phyloP scores from a whole-genome alignment of 2,329 filamentous ascomycete genomes.

The Falciphora oryzae region DNA sequence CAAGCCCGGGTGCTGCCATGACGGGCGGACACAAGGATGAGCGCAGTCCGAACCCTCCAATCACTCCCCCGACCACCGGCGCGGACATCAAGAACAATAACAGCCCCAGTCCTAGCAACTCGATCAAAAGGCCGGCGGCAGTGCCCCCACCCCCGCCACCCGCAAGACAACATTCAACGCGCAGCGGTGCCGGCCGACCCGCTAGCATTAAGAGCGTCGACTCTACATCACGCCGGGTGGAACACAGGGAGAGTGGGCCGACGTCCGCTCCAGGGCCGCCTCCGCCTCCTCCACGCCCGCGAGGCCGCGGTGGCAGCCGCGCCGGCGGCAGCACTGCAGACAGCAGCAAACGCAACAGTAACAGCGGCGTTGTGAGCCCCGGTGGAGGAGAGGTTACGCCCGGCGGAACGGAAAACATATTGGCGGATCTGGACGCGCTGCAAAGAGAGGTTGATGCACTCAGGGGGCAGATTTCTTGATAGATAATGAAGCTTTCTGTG shows the following conservation, averaged over 20 bases:
- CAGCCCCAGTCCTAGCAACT: too few species aligned
- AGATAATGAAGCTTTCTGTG: too few species aligned
- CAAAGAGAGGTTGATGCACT: constrained; percentile 72
- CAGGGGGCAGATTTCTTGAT: constrained; percentile 37
- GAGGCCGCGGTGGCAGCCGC: constrained; percentile 41
- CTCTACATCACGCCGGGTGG: constrained; percentile 19
- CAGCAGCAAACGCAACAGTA: not conserved
- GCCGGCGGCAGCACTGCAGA: constrained; percentile 29
- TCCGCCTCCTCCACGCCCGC: constrained; percentile 44
- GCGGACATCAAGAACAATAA: too few species aligned
- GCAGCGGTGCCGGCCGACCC: constrained; percentile 31
- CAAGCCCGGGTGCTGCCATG: too few species aligned
- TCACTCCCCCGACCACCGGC: too few species aligned
- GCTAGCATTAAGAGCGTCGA: constrained; percentile 38
- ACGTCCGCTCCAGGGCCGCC: constrained; percentile 19
- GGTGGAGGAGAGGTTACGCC: not conserved
- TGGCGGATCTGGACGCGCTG: constrained; percentile 66
- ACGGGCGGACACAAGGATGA: too few species aligned
- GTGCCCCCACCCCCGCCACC: constrained; percentile 30
- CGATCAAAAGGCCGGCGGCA: too few species aligned
- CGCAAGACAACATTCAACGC: constrained; percentile 24
- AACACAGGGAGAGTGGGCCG: constrained; percentile 4
- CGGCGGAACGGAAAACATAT: constrained; percentile 48
- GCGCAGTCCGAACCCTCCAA: too few species aligned
- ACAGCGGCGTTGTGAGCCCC: too few species aligned